These are phyloP conservation scores for Glebionis coronaria DNA, from an alignment of 129 eudicot species.

Conservation along the genomic window DNA sequence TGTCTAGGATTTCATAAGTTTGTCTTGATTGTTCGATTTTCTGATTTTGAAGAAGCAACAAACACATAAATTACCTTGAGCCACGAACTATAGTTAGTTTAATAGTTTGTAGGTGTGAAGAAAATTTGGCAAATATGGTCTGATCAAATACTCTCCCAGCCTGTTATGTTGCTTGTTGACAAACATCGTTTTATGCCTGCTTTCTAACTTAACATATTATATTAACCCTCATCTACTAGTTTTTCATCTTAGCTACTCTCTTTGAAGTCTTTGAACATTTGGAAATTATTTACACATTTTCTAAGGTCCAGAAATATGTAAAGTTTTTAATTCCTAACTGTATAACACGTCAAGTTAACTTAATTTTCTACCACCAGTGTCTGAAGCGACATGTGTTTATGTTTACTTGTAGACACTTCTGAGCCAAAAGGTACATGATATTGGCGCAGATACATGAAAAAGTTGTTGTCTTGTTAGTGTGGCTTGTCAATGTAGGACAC, in stretches of 20 bases:
- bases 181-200: not conserved
- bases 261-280: not conserved
- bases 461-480: slow-evolving; percentile 78
- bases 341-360: no score
- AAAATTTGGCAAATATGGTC: no score
- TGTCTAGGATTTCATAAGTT: no score
- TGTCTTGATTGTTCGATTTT: no score
- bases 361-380: no score
- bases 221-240: not conserved
- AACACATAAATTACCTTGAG: no score
- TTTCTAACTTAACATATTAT: not conserved
- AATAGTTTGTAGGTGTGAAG: no score
- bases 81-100: no score
- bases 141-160: no score
- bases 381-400: slow-evolving; percentile 8
- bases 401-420: slow-evolving; percentile 66
- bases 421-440: slow-evolving; percentile 93
- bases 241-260: not conserved
- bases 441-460: slow-evolving; percentile 89
- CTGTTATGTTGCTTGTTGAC: slow-evolving; percentile 20
- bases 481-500: slow-evolving; percentile 84
- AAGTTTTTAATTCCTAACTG: not conserved
- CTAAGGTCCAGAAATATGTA: not conserved
- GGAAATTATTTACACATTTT: not conserved
- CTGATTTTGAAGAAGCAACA: no score